Evolutionary conservation across 495 filamentous ascomycete species (phyloP).

Genomic region (Penicillium diatomitis): DNA sequence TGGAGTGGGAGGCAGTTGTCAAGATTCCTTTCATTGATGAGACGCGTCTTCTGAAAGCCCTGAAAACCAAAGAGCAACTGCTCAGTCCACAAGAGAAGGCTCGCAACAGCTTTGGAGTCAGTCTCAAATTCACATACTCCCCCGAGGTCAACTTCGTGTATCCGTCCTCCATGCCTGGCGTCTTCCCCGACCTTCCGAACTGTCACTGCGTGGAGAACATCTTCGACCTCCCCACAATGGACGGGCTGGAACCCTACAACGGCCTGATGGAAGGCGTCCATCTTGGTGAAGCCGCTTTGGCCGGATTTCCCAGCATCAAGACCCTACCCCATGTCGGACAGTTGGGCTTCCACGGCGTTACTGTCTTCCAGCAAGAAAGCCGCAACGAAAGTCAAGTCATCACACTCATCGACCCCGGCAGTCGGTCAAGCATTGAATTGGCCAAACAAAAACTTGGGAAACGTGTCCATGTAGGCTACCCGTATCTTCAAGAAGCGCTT

Average conservation of each 20-base stretch:
- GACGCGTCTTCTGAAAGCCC: conserved; percentile 68
- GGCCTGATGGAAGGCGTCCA: conserved; percentile 84
- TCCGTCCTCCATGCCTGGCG: conserved; percentile 73
- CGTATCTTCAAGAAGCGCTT: conserved; percentile 90
- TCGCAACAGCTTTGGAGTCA: conserved; percentile 84
- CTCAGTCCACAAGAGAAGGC: conserved; percentile 67
- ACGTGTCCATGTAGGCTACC: conserved; percentile 87
- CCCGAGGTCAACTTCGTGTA: conserved; percentile 68
- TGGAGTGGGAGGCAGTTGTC: conserved; percentile 99
- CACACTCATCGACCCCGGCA: conserved; percentile 66
- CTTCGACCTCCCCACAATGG: conserved; percentile 87
- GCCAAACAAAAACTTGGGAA: conserved; percentile 76
- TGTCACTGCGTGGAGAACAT: conserved; percentile 92
- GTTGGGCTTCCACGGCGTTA: conserved; percentile 84
- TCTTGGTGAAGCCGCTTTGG: conserved; percentile 68
- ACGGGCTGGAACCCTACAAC: conserved; percentile 77
- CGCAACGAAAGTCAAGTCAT: conserved; percentile 95
- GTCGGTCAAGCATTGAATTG: conserved; percentile 55
- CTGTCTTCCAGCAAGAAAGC: conserved; percentile 94
- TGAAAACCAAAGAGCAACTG: conserved; percentile 70
- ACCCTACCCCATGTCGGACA: conserved; percentile 69
- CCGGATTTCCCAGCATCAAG: conserved; percentile 86
- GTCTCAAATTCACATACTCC: conserved; percentile 85
- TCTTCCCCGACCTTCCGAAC: conserved; percentile 82
- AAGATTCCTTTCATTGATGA: conserved; percentile 99